phyloP scores from a whole-genome alignment of 148 eudicot species.

The Nepenthes mirabilis region DNA sequence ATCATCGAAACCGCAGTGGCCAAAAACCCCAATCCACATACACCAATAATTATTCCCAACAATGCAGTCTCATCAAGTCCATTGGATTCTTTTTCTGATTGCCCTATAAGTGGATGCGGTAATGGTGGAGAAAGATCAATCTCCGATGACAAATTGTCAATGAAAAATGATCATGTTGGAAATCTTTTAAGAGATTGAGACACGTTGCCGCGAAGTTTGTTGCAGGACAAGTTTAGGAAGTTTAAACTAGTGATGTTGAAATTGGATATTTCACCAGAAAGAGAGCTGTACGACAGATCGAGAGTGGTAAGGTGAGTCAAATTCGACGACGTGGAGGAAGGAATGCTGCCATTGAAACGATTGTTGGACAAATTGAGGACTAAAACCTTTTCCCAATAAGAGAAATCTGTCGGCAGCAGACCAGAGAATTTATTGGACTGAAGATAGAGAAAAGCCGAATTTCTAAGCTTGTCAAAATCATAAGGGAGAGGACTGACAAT shows the following conservation, averaged over 20 bases:
- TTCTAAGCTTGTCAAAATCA: conserved; percentile 20
- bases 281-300: conserved; percentile 21
- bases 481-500: conserved; percentile 22
- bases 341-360: conserved; percentile 20
- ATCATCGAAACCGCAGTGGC: conserved; percentile 31
- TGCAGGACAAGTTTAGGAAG: conserved; percentile 23
- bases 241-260: conserved; percentile 17
- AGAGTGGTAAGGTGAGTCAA: conserved; percentile 26
- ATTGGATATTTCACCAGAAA: conserved; percentile 36
- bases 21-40: conserved; percentile 28
- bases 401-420: conserved; percentile 21
- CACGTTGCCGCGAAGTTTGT: conserved; percentile 21
- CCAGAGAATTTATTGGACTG: conserved; percentile 26
- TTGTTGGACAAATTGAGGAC: conserved; percentile 26
- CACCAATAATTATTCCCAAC: conserved; percentile 44
- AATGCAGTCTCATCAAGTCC: conserved; percentile 31
- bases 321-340: conserved; percentile 19
- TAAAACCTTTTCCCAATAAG: conserved; percentile 18
- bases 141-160: conserved; percentile 13
- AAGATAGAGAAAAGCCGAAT: conserved; percentile 17
- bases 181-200: conserved; percentile 24
- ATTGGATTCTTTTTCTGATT: conserved; percentile 8
- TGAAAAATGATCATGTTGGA: conserved; percentile 24
- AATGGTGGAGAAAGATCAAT: conserved; percentile 3
- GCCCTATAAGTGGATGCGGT: conserved; percentile 4